A percentile compares a stretch with the other conserved stretches of the same genome.
Conservation (phyloP, 192 early-diverging fungal genomes). For the Coemansia sp. region DNA sequence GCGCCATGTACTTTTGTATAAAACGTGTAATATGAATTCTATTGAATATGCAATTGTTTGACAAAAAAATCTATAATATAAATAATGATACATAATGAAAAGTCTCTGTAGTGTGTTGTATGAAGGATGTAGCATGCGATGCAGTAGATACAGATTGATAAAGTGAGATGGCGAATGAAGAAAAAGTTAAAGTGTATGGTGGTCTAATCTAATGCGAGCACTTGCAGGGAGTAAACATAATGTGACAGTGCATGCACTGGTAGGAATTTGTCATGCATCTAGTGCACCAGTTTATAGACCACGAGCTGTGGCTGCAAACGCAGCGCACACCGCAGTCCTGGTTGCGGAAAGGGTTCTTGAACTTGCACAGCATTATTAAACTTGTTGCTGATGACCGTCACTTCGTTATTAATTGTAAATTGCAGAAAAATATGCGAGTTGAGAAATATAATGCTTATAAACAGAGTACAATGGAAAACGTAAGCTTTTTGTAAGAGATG, state of each 20-base stretch:
- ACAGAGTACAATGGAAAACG: background rate
- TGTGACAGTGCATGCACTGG: slow-evolving; percentile 49
- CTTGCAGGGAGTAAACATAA: slow-evolving; percentile 24
- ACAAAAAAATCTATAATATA: background rate
- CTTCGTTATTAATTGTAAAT: background rate
- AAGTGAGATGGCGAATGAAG: background rate
- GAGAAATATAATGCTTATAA: background rate
- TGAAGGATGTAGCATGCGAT: background rate
- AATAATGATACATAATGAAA: slow-evolving; percentile 6
- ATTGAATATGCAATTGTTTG: background rate
- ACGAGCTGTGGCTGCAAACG: slow-evolving; percentile 41
- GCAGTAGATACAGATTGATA: slow-evolving; percentile 1
- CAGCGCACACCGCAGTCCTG: slow-evolving; percentile 50
- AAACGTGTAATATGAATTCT: background rate
- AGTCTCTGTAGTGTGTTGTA: background rate
- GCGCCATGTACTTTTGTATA: background rate
- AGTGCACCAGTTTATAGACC: slow-evolving; percentile 51
- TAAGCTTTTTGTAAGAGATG: background rate
- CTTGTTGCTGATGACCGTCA: background rate
- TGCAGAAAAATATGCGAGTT: background rate
- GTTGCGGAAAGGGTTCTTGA: slow-evolving; percentile 22
- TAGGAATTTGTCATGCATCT: slow-evolving; percentile 43
- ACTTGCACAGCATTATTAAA: slow-evolving; percentile 29
- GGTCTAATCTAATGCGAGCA: background rate
- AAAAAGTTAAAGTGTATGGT: background rate